A percentile compares a stretch with the other conserved stretches of the same genome.
Evolutionary conservation across 345 rosid species (phyloP).

Genomic region (Bretschneidera sinensis): DNA sequence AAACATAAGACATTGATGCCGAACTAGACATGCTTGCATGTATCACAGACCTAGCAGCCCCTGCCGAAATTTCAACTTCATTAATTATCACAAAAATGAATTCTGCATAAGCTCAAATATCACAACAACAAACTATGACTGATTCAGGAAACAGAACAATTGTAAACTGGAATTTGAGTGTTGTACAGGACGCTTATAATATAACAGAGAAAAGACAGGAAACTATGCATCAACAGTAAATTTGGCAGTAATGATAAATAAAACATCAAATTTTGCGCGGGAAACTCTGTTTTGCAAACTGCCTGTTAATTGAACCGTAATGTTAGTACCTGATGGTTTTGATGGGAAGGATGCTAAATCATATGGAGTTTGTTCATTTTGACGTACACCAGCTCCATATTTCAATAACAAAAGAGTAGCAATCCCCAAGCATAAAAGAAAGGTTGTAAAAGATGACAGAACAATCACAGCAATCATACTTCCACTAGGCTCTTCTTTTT

Average conservation of each 20-base stretch:
- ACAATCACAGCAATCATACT: constrained; percentile 41
- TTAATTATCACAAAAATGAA: background rate
- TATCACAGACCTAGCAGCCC: constrained; percentile 15
- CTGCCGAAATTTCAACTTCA: constrained; percentile 25
- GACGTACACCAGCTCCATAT: constrained; percentile 20
- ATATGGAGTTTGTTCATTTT: constrained; percentile 20
- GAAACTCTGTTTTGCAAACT: too few species aligned
- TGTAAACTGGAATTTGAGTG: background rate
- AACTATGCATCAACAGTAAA: too few species aligned
- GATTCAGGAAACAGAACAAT: background rate
- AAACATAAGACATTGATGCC: constrained; percentile 31
- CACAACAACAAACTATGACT: background rate
- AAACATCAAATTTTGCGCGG: too few species aligned
- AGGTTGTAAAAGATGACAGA: constrained; percentile 44
- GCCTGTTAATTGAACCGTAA: too few species aligned
- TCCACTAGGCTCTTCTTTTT: constrained; percentile 29
- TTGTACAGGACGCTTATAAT: background rate
- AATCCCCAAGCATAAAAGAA: constrained; percentile 32
- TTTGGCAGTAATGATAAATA: too few species aligned
- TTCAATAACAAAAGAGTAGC: constrained; percentile 34
- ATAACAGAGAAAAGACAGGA: background rate
- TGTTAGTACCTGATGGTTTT: constrained; percentile 41
- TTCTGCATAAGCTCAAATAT: background rate
- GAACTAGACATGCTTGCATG: constrained; percentile 28
- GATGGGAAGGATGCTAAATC: constrained; percentile 14